Evolutionary conservation across 371 early-diverging fungal species (phyloP), one percentile per base, ranked within the genome.

Genomic region (Zychaea mexicana): DNA sequence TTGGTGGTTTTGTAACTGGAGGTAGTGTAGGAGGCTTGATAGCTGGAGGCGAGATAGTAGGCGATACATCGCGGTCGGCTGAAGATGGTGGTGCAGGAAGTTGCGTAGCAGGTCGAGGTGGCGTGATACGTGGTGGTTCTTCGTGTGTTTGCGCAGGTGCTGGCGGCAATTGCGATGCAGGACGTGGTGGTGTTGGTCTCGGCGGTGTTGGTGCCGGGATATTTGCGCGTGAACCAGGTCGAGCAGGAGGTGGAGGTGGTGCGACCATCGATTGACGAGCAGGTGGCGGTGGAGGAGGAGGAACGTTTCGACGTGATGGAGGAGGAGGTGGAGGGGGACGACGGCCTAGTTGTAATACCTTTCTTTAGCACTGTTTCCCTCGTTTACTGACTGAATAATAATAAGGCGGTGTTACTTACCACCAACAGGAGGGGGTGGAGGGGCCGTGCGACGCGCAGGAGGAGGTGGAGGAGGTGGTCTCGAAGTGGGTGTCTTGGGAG

Each of bases 271-370:
- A 21, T 22, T 65, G 39, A 26, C 57, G 62, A 19, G 65, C 22
- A 24, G 70, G 67, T 30, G 68, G 64, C 3, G 75, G 63, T 17
- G 64, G 70, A 1, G 69, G 62, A 4, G 69, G 54, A 17, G 59
- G 63, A 22, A 62, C 45, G 4, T 22, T 38, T 19, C 62, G 58
- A 26, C 62, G 60, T 21, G 53, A 28, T 32, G 67, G 66, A n/a
- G 69, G 68, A 13, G 68, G 63, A 24, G 78, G 79, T 7, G 82
- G 82, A 17, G 79, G 79, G 26, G 82, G 79, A 0, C 77, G 71
- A 31, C 78, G 77, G 36, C 78, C 76, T 76, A 53, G 21, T 36
- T 27, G 36, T 33, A 31, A 53, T 31, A 30, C n/a, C n/a, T n/a
- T n/a, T n/a, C n/a, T n/a, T n/a, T n/a, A n/a, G n/a, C n/a, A n/a